Base-by-base conservation (phyloP, 495 filamentous ascomycete genomes). In the Acidomyces sp. region DNA sequence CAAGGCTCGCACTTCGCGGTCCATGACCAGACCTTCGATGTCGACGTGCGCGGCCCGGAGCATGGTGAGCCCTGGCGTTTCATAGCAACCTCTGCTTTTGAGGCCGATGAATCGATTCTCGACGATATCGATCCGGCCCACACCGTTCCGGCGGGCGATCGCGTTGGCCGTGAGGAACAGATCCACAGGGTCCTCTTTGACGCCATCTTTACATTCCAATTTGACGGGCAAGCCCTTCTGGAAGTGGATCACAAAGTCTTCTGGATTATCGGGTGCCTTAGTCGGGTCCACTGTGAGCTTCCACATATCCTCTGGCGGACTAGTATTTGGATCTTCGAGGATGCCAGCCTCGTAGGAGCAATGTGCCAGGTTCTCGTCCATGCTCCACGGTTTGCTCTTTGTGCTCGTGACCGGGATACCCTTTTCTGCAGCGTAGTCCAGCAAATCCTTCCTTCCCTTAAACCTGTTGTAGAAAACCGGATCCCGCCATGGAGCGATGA, bases 41-140 rank as follows among this genome's bases (percentile, higher is more conserved):
- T 92, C 83, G 24, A 85, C 55, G 63, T 90, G 85, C 29, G 83
- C 84, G 39, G 74, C 64, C 36, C 84, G 76, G 36, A 82, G 68
- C 62, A 75, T 74, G 37, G 82, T 87, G 31, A 84, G 62, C 49
- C 70, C 69, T 32, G 76, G 74, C 36, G 85, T 78, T 58, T 93
- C 87, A 68, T 94, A 93, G 73, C 86, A 93, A 52, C 86, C 86
- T 54, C 85, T 75, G 57, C 71, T 78, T 72, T 93, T 92, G 56
- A 90, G 45, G 52, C 75, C 82, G 53, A 88, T 83, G 66, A 84
- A 87, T 32, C 82, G 73, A 64, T 81, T 85, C 72, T 94, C 86
- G 36, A 88, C 87, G 52, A 94, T 94, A 56, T 94, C 86, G 49
- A 93, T 80, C 55, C 87, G 67, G 49, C 87, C 88, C 45, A 93